Evolutionary conservation across 352 stramenopile genomes (phyloP), one percentile per base, ranked within the genome.

Genomic region (Thraustotheca clavata): DNA sequence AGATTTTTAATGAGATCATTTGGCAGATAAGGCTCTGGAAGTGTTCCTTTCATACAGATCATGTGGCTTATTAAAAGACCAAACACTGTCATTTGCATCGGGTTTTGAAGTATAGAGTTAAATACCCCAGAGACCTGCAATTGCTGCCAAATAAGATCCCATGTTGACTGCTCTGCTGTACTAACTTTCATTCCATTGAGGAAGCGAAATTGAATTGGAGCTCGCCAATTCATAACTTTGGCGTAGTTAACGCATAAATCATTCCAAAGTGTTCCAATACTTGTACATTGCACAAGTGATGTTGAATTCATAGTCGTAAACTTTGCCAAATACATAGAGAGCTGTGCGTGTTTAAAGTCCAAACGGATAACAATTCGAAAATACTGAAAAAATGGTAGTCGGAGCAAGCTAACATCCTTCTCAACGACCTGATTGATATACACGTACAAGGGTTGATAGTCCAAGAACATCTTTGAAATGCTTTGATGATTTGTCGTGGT

Each of bases 21-120:
- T 11, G 43, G 43, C 2, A 52, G 43, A 18, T 18, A 11, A 2
- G 43, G 43, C 2, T 9, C 12, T 31, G 43, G n/a, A 31, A 52
- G 31, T 2, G 43, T 52, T 2, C 34, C 24, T 9, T 18, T 24
- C 43, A 52, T 52, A 1, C 2, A 3, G 0, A 65, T 46, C 57
- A 65, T 65, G 57, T 65, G 57, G 3, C 18, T 46, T 24, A 65
- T 29, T 7, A 65, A 7, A 16, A 24, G 18, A 3, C 57, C 57
- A 2, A 65, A 33, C 7, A 54, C 22, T 11, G 11, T 14, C 46
- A 65, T 47, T 11, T 52, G 31, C 2, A 3, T 2, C 2, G 43
- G n/a, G 3, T 34, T 32, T 8, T 6, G 11, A 16, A 32, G 4
- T 3, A 18, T 6, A 16, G 41, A 12, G 3, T 27, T n/a, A 55